Evolutionary conservation across 768 basidiomycete genomes (phyloP).

Genomic region (Boletus vinaceobasis): DNA sequence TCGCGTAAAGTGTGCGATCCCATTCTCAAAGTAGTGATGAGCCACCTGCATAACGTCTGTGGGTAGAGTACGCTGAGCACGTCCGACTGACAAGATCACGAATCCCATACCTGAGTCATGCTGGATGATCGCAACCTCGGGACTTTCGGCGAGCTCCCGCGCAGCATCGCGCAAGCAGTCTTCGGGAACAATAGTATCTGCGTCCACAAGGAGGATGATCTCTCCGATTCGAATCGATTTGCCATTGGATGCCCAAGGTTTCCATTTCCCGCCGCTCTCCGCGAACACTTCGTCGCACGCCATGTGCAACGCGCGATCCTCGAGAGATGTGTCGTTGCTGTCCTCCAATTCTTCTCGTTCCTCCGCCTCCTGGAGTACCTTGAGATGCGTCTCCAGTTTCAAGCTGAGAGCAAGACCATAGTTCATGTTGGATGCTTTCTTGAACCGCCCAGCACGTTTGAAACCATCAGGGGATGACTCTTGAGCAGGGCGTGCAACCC

Average conservation of each 20-base stretch:
- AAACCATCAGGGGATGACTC: constrained; percentile 17
- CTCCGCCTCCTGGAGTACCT: constrained; percentile 42
- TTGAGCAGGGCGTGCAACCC: constrained; percentile 57
- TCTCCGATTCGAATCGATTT: constrained; percentile 74
- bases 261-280: constrained; percentile 55
- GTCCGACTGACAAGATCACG: constrained; percentile 18
- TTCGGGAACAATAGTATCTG: constrained; percentile 86
- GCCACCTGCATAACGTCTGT: constrained; percentile 88
- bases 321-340: constrained; percentile 46
- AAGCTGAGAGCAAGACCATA: constrained; percentile 54
- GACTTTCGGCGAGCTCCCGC: constrained; percentile 64
- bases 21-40: constrained; percentile 87
- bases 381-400: constrained; percentile 34
- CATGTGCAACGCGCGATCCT: constrained; percentile 68
- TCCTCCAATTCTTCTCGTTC: constrained; percentile 34
- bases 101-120: constrained; percentile 73
- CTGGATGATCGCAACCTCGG: constrained; percentile 78
- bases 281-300: constrained; percentile 72
- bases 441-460: constrained; percentile 74
- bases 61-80: neutral
- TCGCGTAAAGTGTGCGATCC: constrained; percentile 84
- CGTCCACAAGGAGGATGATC: constrained; percentile 79
- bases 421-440: constrained; percentile 93
- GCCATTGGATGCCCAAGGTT: constrained; percentile 75
- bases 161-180: constrained; percentile 92